Conservation (phyloP, 148 eudicot species). For the Camellia sinensis region DNA sequence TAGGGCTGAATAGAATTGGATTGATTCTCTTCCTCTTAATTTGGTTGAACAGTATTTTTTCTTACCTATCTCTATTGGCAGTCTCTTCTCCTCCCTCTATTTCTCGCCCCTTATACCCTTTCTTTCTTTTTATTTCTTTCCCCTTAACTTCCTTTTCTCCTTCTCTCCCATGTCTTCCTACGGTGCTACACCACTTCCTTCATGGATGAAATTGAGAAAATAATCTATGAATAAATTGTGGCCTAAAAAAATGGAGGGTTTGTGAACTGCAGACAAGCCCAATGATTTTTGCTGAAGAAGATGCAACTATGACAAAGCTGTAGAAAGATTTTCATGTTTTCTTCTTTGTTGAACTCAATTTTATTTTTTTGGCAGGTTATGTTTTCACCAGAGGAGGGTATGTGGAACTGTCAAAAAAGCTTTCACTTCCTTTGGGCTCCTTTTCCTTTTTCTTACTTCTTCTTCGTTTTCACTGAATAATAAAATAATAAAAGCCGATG, state of each 20-base stretch:
- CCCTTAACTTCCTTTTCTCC: not conserved
- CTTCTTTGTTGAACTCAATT: slow-evolving; percentile 6
- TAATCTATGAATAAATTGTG: not conserved
- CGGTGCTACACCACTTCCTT: not conserved
- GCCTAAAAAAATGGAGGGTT: not conserved
- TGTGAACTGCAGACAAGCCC: not conserved
- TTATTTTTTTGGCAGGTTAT: slow-evolving; percentile 51
- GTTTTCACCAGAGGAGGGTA: slow-evolving; percentile 94
- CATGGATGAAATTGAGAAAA: not conserved
- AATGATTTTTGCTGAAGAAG: not conserved
- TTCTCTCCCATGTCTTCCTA: not conserved
- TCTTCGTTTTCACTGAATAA: no score
- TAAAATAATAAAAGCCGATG: no score
- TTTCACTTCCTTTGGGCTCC: slow-evolving; percentile 85
- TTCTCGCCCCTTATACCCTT: not conserved
- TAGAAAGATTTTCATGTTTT: not conserved
- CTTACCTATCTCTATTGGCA: not conserved
- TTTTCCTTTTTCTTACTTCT: no score
- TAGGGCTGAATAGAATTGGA: not conserved
- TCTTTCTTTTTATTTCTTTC: not conserved
- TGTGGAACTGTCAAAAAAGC: slow-evolving; percentile 71
- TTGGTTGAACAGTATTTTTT: not conserved
- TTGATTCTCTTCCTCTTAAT: not conserved
- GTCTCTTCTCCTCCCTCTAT: slow-evolving; percentile 7
- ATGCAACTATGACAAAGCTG: not conserved